These are phyloP conservation scores for Aegilops umbellulata DNA, from an alignment of 176 grass and related monocot species.

Conservation along the genomic window DNA sequence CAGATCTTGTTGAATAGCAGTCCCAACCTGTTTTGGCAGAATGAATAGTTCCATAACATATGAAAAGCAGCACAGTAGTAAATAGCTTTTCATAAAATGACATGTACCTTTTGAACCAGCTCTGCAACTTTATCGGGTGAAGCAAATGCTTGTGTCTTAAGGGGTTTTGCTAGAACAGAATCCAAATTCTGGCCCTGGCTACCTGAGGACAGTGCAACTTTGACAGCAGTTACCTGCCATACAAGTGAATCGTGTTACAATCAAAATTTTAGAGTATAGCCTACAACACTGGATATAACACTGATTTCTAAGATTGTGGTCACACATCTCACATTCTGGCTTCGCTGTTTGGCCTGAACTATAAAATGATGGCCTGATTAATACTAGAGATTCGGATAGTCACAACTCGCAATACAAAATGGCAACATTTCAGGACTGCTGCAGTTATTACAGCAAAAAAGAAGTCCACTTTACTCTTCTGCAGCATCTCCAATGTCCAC, in stretches of 20 bases:
- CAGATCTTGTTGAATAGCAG: conserved; percentile 74
- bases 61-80: background rate
- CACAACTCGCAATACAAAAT: background rate
- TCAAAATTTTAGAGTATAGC: conserved; percentile 24
- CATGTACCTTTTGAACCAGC: conserved; percentile 83
- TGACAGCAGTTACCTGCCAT: conserved; percentile 83
- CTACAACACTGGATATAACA: background rate
- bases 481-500: background rate
- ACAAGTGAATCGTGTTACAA: conserved; percentile 16
- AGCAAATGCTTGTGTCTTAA: conserved; percentile 96
- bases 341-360: background rate
- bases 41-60: background rate
- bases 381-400: background rate
- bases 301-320: background rate
- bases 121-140: conserved; percentile 92
- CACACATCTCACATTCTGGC: background rate
- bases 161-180: conserved; percentile 86
- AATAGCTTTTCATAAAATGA: background rate
- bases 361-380: conserved; percentile 5
- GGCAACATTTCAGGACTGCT: background rate
- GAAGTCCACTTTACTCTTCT: conserved; percentile 7
- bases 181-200: conserved; percentile 86
- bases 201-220: conserved; percentile 79
- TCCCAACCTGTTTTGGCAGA: conserved; percentile 45
- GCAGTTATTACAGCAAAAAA: background rate